Conservation (phyloP, 1,284 basidiomycete genomes). For the Apiotrichum laibachii region DNA sequence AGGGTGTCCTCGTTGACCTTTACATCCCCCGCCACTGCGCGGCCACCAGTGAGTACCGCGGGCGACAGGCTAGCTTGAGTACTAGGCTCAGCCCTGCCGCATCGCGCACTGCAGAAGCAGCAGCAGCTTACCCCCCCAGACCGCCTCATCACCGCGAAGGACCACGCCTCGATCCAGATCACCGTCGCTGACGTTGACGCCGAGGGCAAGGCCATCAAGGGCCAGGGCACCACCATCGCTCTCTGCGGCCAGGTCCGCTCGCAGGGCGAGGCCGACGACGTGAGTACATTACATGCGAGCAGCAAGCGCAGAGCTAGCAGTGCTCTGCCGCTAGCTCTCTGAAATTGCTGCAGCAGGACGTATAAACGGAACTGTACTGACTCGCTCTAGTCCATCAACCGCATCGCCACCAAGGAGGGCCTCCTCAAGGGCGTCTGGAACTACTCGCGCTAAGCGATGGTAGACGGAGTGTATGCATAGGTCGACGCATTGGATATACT, state of each 20-base stretch:
- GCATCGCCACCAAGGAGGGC: slow-evolving; percentile 91
- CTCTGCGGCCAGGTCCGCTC: slow-evolving; percentile 91
- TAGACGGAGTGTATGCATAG: slow-evolving; percentile 25
- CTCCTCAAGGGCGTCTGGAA: slow-evolving; percentile 53
- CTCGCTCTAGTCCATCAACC: slow-evolving; percentile 68
- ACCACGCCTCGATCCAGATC: slow-evolving; percentile 98
- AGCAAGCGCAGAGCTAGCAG: background rate
- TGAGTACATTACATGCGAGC: slow-evolving; percentile 7
- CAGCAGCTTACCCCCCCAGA: slow-evolving; percentile 55
- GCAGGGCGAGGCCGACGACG: slow-evolving; percentile 92
- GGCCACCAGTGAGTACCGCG: slow-evolving; percentile 72
- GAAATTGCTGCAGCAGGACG: background rate
- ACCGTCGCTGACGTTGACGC: slow-evolving; percentile 92
- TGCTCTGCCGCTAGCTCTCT: too few relatives aligned
- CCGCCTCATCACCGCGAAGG: slow-evolving; percentile 96
- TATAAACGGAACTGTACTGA: background rate
- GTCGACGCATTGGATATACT: slow-evolving; percentile 11
- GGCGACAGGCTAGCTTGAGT: background rate
- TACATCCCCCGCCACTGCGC: slow-evolving; percentile 99
- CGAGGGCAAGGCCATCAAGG: slow-evolving; percentile 80
- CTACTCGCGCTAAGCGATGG: slow-evolving; percentile 44
- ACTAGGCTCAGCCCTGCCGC: background rate
- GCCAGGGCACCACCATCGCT: slow-evolving; percentile 82
- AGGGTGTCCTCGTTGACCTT: slow-evolving; percentile 99
- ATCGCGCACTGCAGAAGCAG: background rate